Conservation (phyloP, 805 yeast genomes). For the Lachancea sp. region DNA sequence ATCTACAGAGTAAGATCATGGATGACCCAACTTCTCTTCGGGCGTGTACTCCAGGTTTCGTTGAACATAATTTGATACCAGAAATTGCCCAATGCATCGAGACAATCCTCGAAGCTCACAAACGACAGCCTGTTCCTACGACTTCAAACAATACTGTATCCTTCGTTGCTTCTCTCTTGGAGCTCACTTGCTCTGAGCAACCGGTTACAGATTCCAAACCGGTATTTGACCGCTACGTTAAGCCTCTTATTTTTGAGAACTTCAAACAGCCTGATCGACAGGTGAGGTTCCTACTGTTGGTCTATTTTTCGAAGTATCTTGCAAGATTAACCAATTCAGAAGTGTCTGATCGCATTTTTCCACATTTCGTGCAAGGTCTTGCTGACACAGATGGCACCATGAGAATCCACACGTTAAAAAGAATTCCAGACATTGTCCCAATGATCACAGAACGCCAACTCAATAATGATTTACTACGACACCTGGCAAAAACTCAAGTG, state of each 20-base stretch:
- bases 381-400: constrained; percentile 78
- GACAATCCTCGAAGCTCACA: constrained; percentile 12
- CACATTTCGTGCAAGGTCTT: constrained; percentile 69
- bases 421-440: constrained; percentile 47
- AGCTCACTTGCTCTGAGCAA: constrained; percentile 10
- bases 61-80: constrained; percentile 63
- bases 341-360: constrained; percentile 63
- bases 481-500: constrained; percentile 53
- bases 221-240: constrained; percentile 18
- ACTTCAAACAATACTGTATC: constrained; percentile 8
- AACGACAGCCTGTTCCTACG: constrained; percentile 8
- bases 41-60: constrained; percentile 42
- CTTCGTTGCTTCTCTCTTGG: constrained; percentile 8
- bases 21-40: constrained; percentile 34
- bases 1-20: constrained; percentile 30
- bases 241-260: constrained; percentile 58
- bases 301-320: constrained; percentile 51
- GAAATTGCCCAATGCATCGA: constrained; percentile 47
- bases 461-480: constrained; percentile 76
- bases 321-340: constrained; percentile 48
- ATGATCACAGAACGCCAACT: constrained; percentile 71
- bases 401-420: constrained; percentile 69
- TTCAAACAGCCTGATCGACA: constrained; percentile 70
- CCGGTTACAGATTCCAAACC: constrained; percentile 5
- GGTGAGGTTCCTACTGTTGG: constrained; percentile 63